These are phyloP conservation scores for Neurospora sp. DNA, from an alignment of 495 filamentous ascomycete genomes.

Conservation along the genomic window DNA sequence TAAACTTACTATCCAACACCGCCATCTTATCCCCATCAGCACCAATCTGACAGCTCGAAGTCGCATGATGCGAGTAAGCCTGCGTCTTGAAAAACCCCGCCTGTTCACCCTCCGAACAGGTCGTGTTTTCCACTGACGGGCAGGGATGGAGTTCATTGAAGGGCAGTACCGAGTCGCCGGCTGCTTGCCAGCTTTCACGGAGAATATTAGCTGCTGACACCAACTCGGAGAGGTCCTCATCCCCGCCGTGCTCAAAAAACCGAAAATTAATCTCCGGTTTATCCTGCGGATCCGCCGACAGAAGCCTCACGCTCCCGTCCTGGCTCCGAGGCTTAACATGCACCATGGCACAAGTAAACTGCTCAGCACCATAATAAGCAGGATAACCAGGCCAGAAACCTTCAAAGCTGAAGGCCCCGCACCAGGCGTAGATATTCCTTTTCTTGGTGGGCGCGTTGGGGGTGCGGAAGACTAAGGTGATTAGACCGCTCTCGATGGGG, in stretches of 20 bases:
- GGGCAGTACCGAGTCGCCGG: conserved; percentile 23
- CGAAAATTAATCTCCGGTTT: conserved; percentile 46
- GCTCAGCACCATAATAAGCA: conserved; percentile 27
- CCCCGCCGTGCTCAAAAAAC: conserved; percentile 38
- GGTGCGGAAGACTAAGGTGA: conserved; percentile 32
- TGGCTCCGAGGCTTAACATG: conserved; percentile 41
- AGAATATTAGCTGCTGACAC: conserved; percentile 41
- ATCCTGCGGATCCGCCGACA: conserved; percentile 42
- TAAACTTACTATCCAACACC: conserved; percentile 42
- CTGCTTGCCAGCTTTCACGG: conserved; percentile 29
- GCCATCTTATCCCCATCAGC: conserved; percentile 37
- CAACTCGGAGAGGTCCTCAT: conserved; percentile 37
- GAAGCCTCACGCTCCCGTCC: conserved; percentile 39
- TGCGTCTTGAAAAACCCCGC: conserved; percentile 36
- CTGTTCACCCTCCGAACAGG: conserved; percentile 30
- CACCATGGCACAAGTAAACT: conserved; percentile 37
- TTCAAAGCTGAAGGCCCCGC: conserved; percentile 34
- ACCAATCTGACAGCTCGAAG: conserved; percentile 39
- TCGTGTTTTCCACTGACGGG: conserved; percentile 3
- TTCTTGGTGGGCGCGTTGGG: conserved; percentile 29
- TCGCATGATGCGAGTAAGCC: conserved; percentile 43
- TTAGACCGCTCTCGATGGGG: conserved; percentile 22
- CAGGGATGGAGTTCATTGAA: conserved; percentile 36
- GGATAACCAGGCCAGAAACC: conserved; percentile 42
- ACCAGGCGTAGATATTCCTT: conserved; percentile 38